These are phyloP conservation scores for Melampsora abietis-canadensis DNA, from an alignment of 1,284 basidiomycete genomes.

Conservation along the genomic window DNA sequence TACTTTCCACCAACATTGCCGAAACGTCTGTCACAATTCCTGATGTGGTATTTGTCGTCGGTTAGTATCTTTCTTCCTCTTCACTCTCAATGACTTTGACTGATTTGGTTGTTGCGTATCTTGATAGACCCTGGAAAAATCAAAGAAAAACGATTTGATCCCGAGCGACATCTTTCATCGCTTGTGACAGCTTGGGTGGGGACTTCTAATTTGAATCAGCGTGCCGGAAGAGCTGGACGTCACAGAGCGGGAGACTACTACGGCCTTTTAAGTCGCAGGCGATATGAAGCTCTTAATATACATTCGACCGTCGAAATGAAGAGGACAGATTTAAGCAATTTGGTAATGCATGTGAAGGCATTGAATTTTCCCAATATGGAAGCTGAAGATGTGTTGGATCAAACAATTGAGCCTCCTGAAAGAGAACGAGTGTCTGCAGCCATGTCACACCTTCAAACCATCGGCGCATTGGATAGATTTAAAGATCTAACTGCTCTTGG, in stretches of 20 bases:
- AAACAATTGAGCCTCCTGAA: conserved; percentile 85
- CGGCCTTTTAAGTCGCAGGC: conserved; percentile 70
- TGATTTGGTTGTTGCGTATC: not conserved
- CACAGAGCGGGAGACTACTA: conserved; percentile 89
- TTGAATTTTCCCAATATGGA: conserved; percentile 82
- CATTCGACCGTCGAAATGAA: conserved; percentile 97
- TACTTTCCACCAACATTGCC: conserved; percentile 79
- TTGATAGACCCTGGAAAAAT: conserved; percentile 70
- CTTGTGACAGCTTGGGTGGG: conserved; percentile 88
- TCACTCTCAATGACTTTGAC: not conserved
- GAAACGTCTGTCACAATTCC: conserved; percentile 96
- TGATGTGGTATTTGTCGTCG: conserved; percentile 75
- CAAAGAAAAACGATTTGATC: conserved; percentile 92
- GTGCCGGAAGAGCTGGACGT: conserved; percentile 88
- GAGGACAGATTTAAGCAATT: conserved; percentile 66
- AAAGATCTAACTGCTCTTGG: conserved; percentile 83
- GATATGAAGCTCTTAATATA: conserved; percentile 66
- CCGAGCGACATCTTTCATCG: conserved; percentile 78
- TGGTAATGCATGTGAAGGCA: conserved; percentile 97
- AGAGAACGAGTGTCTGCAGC: conserved; percentile 74
- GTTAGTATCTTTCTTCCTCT: not conserved
- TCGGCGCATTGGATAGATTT: conserved; percentile 76
- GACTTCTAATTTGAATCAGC: conserved; percentile 85
- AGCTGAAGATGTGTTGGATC: conserved; percentile 80
- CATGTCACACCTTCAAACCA: conserved; percentile 75